Evolutionary conservation across 768 basidiomycete species (phyloP).

Genomic region (Russula brevipes): DNA sequence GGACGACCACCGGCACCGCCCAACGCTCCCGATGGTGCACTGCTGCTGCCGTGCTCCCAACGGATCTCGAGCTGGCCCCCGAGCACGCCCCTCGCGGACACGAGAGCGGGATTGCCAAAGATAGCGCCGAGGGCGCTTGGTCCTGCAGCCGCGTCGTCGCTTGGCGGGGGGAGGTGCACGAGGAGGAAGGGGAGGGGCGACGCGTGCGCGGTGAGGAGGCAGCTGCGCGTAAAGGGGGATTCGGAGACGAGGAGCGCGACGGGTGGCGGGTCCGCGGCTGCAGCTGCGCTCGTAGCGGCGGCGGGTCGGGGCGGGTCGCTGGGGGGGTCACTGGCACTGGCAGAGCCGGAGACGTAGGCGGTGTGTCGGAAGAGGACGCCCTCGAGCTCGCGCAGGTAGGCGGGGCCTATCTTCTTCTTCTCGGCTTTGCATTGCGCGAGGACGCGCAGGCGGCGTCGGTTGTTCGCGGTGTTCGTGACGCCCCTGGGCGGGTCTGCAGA

Average conservation of each 20-base stretch:
- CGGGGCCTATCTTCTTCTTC: constrained; percentile 71
- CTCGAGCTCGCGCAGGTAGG: constrained; percentile 83
- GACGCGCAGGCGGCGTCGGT: constrained; percentile 59
- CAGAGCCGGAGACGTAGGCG: not conserved
- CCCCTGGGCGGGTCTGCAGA: not conserved
- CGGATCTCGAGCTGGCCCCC: constrained; percentile 57
- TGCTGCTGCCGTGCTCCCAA: constrained; percentile 47
- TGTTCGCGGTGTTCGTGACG: not conserved
- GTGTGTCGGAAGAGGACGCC: constrained; percentile 65
- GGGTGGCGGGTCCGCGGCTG: constrained; percentile 31
- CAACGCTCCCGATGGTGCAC: not conserved
- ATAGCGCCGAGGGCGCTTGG: constrained; percentile 41
- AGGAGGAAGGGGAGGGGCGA: constrained; percentile 77
- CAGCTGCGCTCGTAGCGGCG: constrained; percentile 14
- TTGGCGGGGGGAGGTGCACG: constrained; percentile 57
- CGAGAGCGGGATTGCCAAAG: constrained; percentile 67
- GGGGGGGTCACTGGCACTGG: not conserved
- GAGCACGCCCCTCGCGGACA: constrained; percentile 49
- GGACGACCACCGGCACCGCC: constrained; percentile 33
- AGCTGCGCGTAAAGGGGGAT: constrained; percentile 69
- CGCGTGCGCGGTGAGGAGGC: constrained; percentile 63
- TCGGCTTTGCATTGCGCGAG: constrained; percentile 92
- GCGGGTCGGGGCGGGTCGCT: constrained; percentile 8
- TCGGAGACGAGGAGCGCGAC: constrained; percentile 79
- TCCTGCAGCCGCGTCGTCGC: not conserved